phyloP scores from a whole-genome alignment of 148 eudicot genomes.

The Rhododendron vialii region DNA sequence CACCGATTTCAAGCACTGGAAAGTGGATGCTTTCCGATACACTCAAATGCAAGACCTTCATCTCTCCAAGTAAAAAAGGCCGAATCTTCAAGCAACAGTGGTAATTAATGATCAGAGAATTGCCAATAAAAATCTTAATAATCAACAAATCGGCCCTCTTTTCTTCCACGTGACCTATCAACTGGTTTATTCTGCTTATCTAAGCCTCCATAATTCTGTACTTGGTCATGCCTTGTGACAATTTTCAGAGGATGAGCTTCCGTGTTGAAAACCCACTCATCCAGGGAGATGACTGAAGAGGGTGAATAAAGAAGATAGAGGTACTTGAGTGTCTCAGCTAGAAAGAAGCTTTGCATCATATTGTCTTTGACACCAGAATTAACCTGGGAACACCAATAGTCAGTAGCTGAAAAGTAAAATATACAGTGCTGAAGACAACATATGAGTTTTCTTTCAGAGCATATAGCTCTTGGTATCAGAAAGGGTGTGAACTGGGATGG shows the following conservation, averaged over 20 bases:
- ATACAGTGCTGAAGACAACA: neutral
- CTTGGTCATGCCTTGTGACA: slow-evolving; percentile 38
- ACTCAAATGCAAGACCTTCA: neutral
- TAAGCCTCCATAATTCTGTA: slow-evolving; percentile 18
- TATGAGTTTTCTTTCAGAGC: neutral
- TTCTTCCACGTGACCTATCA: slow-evolving; percentile 53
- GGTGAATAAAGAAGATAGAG: slow-evolving; percentile 85
- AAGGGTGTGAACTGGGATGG: neutral
- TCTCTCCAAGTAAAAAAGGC: neutral
- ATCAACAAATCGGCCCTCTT: slow-evolving; percentile 55
- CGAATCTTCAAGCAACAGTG: neutral
- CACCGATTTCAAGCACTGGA: neutral
- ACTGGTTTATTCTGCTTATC: slow-evolving; percentile 31
- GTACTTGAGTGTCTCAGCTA: slow-evolving; percentile 83
- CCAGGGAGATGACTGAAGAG: slow-evolving; percentile 61
- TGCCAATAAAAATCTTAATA: neutral
- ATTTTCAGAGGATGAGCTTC: slow-evolving; percentile 85
- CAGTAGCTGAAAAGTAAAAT: neutral
- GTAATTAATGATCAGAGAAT: neutral
- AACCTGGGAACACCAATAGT: slow-evolving; percentile 42
- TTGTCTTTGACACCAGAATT: slow-evolving; percentile 80
- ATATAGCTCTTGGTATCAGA: neutral
- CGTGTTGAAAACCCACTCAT: slow-evolving; percentile 90
- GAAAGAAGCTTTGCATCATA: slow-evolving; percentile 95
- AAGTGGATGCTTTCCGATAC: neutral